Conservation (phyloP, 495 filamentous ascomycete species). For the Aspergillus olivimuriae region DNA sequence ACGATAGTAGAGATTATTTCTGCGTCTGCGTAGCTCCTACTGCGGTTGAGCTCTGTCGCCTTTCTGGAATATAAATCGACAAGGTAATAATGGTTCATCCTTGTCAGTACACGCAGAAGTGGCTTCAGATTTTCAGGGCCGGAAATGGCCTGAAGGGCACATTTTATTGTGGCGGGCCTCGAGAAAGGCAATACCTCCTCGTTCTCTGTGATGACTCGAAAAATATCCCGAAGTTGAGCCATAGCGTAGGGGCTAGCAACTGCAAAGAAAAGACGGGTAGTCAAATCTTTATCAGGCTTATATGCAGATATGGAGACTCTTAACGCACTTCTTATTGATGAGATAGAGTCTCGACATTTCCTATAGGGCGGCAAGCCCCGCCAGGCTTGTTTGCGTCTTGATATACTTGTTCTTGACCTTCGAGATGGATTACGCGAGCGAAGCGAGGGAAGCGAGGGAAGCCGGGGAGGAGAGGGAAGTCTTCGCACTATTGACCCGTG, state of each 20-base stretch:
- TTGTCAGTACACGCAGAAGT: not conserved
- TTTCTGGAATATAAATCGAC: not conserved
- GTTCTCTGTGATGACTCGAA: not conserved
- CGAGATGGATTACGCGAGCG: not conserved
- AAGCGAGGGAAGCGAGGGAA: not conserved
- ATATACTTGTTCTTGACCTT: not conserved
- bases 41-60: not conserved
- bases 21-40: not conserved
- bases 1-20: not conserved
- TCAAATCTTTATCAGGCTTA: not conserved
- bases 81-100: not conserved
- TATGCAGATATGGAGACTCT: not conserved
- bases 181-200: not conserved
- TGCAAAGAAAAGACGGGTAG: not conserved
- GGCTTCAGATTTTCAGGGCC: not conserved
- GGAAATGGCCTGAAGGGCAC: not conserved
- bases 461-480: not conserved
- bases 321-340: not conserved
- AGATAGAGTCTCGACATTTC: not conserved
- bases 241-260: not conserved
- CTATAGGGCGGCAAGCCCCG: not conserved
- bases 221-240: not conserved
- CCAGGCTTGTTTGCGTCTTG: not conserved
- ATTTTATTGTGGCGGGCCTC: not conserved
- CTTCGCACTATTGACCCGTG: not conserved